Base-by-base conservation (phyloP, 2,329 filamentous ascomycete genomes). In the Sarocladium strictum region DNA sequence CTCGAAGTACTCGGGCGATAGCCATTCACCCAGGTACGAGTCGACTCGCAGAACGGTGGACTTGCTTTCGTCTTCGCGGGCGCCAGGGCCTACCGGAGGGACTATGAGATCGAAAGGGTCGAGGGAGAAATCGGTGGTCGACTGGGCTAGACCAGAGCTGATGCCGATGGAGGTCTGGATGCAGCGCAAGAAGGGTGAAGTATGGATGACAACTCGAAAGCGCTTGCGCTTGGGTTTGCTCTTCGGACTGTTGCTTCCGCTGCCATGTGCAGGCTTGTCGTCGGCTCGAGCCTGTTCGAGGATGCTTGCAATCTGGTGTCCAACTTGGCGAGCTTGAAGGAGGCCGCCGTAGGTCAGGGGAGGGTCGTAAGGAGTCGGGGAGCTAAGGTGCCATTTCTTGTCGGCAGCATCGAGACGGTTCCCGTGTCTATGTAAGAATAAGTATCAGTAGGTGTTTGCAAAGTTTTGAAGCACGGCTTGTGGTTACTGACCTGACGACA, bases 321-420 rank as follows among this genome's bases (percentile, higher is more conserved):
- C 94, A 23, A 97, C 81, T 4, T 86, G 83, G 62, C 88, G 85
- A 54, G 89, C 86, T 70, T 97, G 94, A 14, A 86, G 83, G 88
- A 94, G 97, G 60, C 94, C 94, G 61, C 90, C 89, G 67, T 97
- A 97, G 2, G 92, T 96, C 56, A 99, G 78, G 51, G 94, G 94
- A 60, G 94, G 90, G 61, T 99, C 93, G 76, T 97, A 99, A 2
- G 94, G 94, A 5, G 90, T 92, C 1, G 92, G 89, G 5, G 94
- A 96, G 27, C 89, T 88, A 54, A 96, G 80, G 69, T 97, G 90
- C 94, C 94, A 99, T 69, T 90, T 84, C 68, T 92, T 91, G 77
- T 99, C 92, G 58, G 92, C 91, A 55, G 90, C 90, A 69, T 99
- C 94, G 56, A 99, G 86, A 61, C 94, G 87, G 63, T 92, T 89